Evolutionary conservation across 352 stramenopile genomes (phyloP), one percentile per base, ranked within the genome.

Genomic region (Globisporangium rhizosaccharum): DNA sequence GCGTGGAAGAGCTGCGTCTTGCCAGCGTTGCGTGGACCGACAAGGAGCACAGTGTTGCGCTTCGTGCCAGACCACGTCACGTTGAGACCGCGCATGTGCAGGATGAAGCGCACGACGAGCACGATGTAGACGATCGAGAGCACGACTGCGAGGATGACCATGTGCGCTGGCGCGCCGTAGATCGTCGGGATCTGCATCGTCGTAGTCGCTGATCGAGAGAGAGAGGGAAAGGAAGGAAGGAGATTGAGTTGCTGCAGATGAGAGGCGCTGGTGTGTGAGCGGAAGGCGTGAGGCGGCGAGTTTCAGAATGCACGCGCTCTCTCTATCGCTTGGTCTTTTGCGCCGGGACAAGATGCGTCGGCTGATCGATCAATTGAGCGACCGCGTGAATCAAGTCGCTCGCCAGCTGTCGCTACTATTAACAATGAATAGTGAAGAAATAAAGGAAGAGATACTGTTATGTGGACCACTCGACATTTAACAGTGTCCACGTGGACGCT

Each of bases 1-100:
- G 81, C 72, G 62, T 95, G 82, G 68, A 92, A 90, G 57, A 95
- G 79, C 61, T 77, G 70, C 52, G 86, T 94, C 75, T 95, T 95
- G 68, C 86, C 86, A 30, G 76, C 72, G 63, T 82, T 69, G 23
- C 70, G 70, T 30, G 86, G 68, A 7, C 86, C 86, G 17, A 92
- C 48, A 36, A 95, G 56, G 45, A 95, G 65, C 58, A 78, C 68
- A 53, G 79, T 86, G 63, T 88, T 83, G 20, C 76, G 74, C 67
- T 88, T 89, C 65, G 88, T 92, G 63, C 79, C 82, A 51, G 71
- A 76, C 61, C 78, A 84, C 59, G 67, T 81, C 62, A 88, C 78
- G 51, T 72, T 68, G 23, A 89, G 71, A 2, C 68, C 62, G 18
- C 74, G 72, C 75, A 91, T 89, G 72, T 91, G 82, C 57, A 82